Evolutionary conservation across 495 filamentous ascomycete species (phyloP), one percentile per base, ranked within the genome.

Genomic region (Apodospora peruviana): DNA sequence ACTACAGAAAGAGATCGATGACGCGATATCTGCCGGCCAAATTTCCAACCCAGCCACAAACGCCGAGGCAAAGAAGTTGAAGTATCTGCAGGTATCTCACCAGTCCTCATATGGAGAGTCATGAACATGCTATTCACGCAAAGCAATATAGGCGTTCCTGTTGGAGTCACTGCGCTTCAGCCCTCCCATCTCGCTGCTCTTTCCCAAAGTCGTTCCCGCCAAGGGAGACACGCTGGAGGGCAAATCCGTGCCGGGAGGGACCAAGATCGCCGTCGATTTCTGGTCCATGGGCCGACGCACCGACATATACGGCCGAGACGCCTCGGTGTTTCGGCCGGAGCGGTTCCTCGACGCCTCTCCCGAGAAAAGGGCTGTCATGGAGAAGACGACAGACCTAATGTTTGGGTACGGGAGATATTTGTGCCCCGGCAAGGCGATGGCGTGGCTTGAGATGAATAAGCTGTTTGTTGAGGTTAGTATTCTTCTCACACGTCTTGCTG

Each of bases 1-100:
- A 22, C 64, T 87, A 43, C 74, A 81, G 68, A 60, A 58, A 3
- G 83, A 86, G 52, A 78, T 86, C 41, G 27, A 32, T 32, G 36
- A 39, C 10, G 68, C 67, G 16, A 62, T 65, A 16, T 45, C 56
- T 2, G 50, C 49, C 12, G 69, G 68, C 2, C 55, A 56, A 16
- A 63, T 72, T 16, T 65, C 68, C 14, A 61, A 45, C 5, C 52
- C 60, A 2, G 61, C 76, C 40, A 70, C 62, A 8, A 48, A 46
- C 23, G 64, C 66, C 36, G 70, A 78, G 45, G 72, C 65, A 9
- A 61, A 55, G 43, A 49, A 58, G 21, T 58, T 73, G 14, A 63
- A 67, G 5, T 77, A 73, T 55, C 64, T 75, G 41, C 56, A 70
- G 45, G 45, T 40, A 12, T 35, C 5, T 20, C 8, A 34, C 5